Conservation (phyloP, 345 rosid species). For the Lepidium africanum region DNA sequence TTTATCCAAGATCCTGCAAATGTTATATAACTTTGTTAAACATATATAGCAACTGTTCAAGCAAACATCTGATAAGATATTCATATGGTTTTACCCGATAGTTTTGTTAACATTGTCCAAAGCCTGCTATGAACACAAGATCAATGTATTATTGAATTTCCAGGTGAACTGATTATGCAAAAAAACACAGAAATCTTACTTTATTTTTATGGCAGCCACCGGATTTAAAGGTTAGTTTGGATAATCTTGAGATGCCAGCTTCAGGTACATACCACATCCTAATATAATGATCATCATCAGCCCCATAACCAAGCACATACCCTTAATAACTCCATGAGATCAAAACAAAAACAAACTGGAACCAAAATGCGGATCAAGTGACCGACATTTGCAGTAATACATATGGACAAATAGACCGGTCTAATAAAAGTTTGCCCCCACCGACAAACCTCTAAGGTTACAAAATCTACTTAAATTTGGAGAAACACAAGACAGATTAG, state of each 20-base stretch:
- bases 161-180: neutral
- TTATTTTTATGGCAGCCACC: neutral
- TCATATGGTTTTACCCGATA: slow-evolving; percentile 19
- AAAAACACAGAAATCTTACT: neutral
- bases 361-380: neutral
- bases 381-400: neutral
- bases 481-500: neutral
- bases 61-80: slow-evolving; percentile 29
- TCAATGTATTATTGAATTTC: neutral
- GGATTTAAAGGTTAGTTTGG: slow-evolving; percentile 9
- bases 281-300: neutral
- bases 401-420: neutral
- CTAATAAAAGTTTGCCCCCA: slow-evolving; percentile 1
- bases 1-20: slow-evolving; percentile 41
- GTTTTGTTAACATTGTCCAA: slow-evolving; percentile 27
- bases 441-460: slow-evolving; percentile 17
- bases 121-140: slow-evolving; percentile 22
- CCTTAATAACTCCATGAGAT: neutral
- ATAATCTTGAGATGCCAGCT: slow-evolving; percentile 8
- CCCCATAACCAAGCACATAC: neutral
- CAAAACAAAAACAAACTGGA: neutral
- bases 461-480: neutral
- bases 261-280: slow-evolving; percentile 23
- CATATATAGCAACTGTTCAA: neutral
- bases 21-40: neutral